Evolutionary conservation across 441 rosid genomes (phyloP), one percentile per base, ranked within the genome.

Genomic region (Dalechampia spathulata): DNA sequence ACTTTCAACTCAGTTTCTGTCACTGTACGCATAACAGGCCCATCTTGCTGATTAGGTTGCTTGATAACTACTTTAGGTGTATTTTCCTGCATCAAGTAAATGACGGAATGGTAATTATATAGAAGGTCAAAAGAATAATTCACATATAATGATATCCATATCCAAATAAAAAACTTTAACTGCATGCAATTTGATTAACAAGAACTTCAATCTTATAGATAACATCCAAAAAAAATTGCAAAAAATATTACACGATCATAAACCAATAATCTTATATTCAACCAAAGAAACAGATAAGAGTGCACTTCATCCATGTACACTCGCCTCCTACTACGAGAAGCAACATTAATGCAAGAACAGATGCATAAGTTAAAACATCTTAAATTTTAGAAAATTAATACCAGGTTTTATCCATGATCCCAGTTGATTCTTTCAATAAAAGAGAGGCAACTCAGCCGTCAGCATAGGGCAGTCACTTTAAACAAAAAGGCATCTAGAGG

Each of bases 1-100:
- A 94, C 98, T 76, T 87, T 79, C 75, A 87, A 51, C 52, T 86
- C 96, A 60, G 71, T 77, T 75, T 83, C 94, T 55, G 78, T 65
- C 52, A 69, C 81, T 51, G 76, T 39, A 76, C 76, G 77, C 61
- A 56, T 69, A 66, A 80, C 79, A 66, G 90, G 91, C 68, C 83
- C 96, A 27, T 83, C 89, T 74, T 74, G 82, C 60, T 63, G 65
- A 71, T 47, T 78, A 61, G 69, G 80, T 68, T 80, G 80, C 72
- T 83, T 78, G 56, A 81, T 68, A 63, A 81, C 90, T 37, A 81
- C 90, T 37, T 74, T 52, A 26, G 97, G 83, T 36, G 83, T 82
- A 73, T 90, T 86, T 76, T 93, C 97, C 99, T 93, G 55, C 57
- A 62, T 55, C 61, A 66, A 71, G 27, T 57, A 36, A 34, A 17